phyloP scores from a whole-genome alignment of 1,284 basidiomycete genomes.

The Ustilago sp. region DNA sequence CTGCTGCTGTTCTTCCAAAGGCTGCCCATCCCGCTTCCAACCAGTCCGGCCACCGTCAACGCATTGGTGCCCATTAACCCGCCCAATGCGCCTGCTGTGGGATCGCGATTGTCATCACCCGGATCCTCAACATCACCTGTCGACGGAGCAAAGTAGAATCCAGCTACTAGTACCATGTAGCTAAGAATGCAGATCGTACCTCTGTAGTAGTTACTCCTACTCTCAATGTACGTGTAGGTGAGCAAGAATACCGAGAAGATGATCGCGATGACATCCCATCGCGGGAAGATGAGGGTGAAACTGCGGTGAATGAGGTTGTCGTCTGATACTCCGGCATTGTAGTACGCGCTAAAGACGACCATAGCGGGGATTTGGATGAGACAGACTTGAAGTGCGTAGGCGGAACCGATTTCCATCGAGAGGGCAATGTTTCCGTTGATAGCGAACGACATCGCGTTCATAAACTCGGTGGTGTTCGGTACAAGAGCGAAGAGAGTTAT shows the following conservation, averaged over 20 bases:
- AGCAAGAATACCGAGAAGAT: constrained; percentile 84
- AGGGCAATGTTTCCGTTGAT: constrained; percentile 96
- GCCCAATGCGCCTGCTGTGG: neutral
- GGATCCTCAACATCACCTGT: constrained; percentile 61
- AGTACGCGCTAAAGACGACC: constrained; percentile 97
- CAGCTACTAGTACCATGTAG: constrained; percentile 65
- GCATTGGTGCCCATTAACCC: constrained; percentile 4
- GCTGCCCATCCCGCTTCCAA: neutral
- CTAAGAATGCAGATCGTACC: constrained; percentile 66
- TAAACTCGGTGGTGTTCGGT: constrained; percentile 99
- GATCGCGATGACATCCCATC: constrained; percentile 97
- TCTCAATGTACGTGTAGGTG: constrained; percentile 99
- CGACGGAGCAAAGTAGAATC: constrained; percentile 67
- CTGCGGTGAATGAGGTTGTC: constrained; percentile 50
- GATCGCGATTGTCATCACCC: constrained; percentile 45
- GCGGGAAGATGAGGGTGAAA: constrained; percentile 85
- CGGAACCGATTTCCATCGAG: constrained; percentile 96
- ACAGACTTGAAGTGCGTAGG: constrained; percentile 98
- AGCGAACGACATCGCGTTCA: constrained; percentile 99
- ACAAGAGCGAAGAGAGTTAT: constrained; percentile 96
- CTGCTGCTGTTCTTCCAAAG: constrained; percentile 1
- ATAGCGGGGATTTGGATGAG: constrained; percentile 97
- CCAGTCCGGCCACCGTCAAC: constrained; percentile 5
- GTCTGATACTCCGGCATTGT: constrained; percentile 79
- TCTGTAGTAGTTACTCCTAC: constrained; percentile 87